Percentiles rank a stretch among this genome's conserved stretches.
Evolutionary conservation across 306 rosid genomes (phyloP).

Genomic region (Fagus crenata): DNA sequence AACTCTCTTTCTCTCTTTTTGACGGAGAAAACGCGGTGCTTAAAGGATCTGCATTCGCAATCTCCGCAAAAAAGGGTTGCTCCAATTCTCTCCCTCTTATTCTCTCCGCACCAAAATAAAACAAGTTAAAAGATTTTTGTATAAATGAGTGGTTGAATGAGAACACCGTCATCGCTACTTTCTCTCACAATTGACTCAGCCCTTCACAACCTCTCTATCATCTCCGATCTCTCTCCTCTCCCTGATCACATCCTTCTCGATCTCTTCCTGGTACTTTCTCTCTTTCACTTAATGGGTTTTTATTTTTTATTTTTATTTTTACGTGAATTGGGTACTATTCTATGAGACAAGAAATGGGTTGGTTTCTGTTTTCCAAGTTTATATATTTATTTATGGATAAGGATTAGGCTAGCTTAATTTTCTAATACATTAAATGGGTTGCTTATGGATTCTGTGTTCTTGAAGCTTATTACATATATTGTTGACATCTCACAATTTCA

Average conservation of each 20-base stretch:
- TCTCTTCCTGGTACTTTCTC: conserved; percentile 59
- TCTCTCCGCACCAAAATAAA: background rate
- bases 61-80: conserved; percentile 28
- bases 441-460: no score
- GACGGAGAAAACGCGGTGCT: conserved; percentile 24
- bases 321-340: background rate
- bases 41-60: conserved; percentile 9
- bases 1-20: background rate
- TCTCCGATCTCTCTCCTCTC: conserved; percentile 86
- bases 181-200: conserved; percentile 87
- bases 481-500: no score
- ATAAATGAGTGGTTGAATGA: conserved; percentile 59
- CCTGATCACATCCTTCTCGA: conserved; percentile 93
- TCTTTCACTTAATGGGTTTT: background rate
- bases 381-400: no score
- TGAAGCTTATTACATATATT: no score
- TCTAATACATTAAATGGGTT: no score
- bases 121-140: no score
- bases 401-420: no score
- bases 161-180: conserved; percentile 83
- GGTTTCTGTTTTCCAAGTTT: no score
- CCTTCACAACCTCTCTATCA: conserved; percentile 64
- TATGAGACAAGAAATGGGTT: no score
- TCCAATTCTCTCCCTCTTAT: conserved; percentile 32
- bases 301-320: background rate